phyloP scores from a whole-genome alignment of 2,329 filamentous ascomycete species.

The Amesomyces nigricolor region DNA sequence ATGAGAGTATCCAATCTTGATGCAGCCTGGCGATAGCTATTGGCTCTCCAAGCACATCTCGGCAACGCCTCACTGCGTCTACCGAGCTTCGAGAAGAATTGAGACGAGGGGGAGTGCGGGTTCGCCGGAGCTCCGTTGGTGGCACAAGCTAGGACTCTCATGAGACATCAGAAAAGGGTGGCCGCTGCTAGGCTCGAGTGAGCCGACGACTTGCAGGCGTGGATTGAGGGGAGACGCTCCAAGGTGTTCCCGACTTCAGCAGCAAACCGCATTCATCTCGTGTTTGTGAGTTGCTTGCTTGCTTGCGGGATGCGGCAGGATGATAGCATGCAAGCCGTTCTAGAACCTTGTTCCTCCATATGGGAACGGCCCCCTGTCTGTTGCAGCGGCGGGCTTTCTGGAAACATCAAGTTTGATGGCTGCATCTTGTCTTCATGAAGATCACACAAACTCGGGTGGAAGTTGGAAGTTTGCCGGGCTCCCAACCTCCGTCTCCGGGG shows the following conservation, averaged over 20 bases:
- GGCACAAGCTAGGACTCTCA: slow-evolving; percentile 13
- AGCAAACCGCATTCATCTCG: slow-evolving; percentile 12
- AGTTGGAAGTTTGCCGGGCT: not conserved
- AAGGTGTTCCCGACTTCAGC: slow-evolving; percentile 2
- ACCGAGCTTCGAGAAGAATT: slow-evolving; percentile 18
- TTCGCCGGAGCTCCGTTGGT: slow-evolving; percentile 21
- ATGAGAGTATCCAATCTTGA: not conserved
- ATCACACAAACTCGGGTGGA: not conserved
- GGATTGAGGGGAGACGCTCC: slow-evolving; percentile 3
- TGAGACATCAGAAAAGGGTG: slow-evolving; percentile 7
- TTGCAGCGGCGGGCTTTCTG: not conserved
- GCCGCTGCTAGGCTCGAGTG: not conserved
- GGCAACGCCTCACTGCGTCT: slow-evolving; percentile 4
- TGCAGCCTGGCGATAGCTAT: not conserved
- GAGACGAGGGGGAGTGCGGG: slow-evolving; percentile 4
- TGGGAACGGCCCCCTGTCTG: not conserved
- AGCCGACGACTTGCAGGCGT: slow-evolving; percentile 8
- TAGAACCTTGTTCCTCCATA: too few relatives aligned
- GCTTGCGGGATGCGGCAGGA: slow-evolving; percentile 16
- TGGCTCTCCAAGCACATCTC: not conserved
- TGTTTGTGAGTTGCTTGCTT: slow-evolving; percentile 17
- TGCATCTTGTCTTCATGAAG: not conserved
- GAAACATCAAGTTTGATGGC: not conserved
- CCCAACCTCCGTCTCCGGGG: not conserved
- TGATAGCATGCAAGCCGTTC: not conserved